These are phyloP conservation scores for Crithidia bombi DNA, from an alignment of 208 protist genomes.

Conservation along the genomic window DNA sequence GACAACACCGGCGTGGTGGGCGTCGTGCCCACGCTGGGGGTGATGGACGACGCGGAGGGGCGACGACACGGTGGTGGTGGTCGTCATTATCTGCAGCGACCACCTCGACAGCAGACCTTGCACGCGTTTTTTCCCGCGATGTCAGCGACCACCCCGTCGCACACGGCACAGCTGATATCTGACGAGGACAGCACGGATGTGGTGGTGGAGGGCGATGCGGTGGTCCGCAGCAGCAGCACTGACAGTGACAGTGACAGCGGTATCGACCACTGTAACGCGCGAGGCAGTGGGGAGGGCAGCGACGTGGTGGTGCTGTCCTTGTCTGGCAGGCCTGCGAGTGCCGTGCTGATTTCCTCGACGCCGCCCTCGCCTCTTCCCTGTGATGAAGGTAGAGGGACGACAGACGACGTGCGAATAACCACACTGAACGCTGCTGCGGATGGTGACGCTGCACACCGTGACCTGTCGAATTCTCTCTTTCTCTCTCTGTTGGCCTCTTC, in stretches of 20 bases:
- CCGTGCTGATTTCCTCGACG: too few relatives aligned
- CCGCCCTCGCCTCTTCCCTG: neutral
- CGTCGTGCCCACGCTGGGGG: neutral
- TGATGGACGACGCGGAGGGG: too few relatives aligned
- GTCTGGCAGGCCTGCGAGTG: too few relatives aligned
- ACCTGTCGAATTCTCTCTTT: too few relatives aligned
- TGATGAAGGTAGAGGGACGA: neutral
- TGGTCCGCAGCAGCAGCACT: neutral
- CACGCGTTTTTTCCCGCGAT: conserved; percentile 10
- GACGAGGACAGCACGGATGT: neutral
- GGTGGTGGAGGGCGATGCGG: neutral
- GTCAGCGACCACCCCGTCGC: neutral
- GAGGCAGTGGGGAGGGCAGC: neutral
- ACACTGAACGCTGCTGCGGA: too few relatives aligned
- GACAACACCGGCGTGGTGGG: conserved; percentile 3
- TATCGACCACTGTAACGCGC: too few relatives aligned
- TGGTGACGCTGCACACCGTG: too few relatives aligned
- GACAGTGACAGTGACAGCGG: neutral
- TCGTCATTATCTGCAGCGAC: neutral
- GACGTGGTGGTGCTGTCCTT: conserved; percentile 10
- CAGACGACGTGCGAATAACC: too few relatives aligned
- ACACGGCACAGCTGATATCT: neutral
- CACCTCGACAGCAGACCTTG: conserved; percentile 22
- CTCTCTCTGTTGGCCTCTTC: too few relatives aligned
- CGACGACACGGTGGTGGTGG: too few relatives aligned